A percentile compares a stretch with the other conserved stretches of the same genome.
Evolutionary conservation across 1,284 basidiomycete genomes (phyloP).

Genomic region (Ceratobasidium sp.): DNA sequence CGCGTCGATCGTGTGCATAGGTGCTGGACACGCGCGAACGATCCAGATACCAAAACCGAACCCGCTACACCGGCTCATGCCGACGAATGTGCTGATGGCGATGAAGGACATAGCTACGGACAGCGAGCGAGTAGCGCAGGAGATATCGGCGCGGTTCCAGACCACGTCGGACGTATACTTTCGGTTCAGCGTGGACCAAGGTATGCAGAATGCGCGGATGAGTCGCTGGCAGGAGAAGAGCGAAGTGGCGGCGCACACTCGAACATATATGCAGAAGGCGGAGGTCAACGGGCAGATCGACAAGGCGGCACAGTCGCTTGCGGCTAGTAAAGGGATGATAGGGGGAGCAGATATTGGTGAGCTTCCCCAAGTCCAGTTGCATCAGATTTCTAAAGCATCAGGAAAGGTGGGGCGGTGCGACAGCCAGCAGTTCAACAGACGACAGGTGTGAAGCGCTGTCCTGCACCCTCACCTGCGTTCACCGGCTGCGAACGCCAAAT

Average conservation of each 20-base stretch:
- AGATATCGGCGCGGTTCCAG: slow-evolving; percentile 14
- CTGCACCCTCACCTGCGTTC: not conserved
- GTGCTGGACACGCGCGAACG: slow-evolving; percentile 8
- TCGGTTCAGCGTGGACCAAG: slow-evolving; percentile 20
- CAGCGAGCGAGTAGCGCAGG: slow-evolving; percentile 21
- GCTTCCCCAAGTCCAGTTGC: not conserved
- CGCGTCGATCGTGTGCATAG: slow-evolving; percentile 17
- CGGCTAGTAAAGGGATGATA: not conserved
- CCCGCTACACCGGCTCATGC: not conserved
- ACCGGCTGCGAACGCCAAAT: not conserved
- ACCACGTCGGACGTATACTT: not conserved
- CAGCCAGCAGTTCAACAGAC: not conserved
- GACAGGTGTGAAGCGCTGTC: not conserved
- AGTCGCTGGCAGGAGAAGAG: not conserved
- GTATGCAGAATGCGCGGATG: not conserved
- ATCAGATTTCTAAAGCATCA: not conserved
- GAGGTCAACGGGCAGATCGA: not conserved
- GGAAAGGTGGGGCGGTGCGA: slow-evolving; percentile 12
- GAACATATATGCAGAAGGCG: slow-evolving; percentile 7
- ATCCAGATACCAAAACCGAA: not conserved
- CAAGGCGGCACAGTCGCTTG: not conserved
- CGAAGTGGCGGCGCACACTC: slow-evolving; percentile 1
- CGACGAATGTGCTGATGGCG: not conserved
- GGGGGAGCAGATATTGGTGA: not conserved
- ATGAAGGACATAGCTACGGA: not conserved